phyloP scores from a whole-genome alignment of 2,329 filamentous ascomycete genomes.

The Tolypocladium pustulatum region DNA sequence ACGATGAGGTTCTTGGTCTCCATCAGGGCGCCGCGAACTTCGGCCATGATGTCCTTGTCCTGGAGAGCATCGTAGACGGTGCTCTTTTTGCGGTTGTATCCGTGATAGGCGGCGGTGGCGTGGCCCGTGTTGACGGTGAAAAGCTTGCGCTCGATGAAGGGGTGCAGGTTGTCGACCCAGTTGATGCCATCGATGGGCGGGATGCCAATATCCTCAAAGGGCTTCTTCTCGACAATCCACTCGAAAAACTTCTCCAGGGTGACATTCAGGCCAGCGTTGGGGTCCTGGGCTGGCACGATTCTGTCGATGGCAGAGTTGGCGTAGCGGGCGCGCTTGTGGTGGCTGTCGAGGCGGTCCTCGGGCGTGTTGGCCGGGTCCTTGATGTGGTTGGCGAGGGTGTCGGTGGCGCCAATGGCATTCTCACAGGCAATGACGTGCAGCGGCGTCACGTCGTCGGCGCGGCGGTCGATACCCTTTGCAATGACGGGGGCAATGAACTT shows the following conservation, averaged over 20 bases:
- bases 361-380: slow-evolving; percentile 63
- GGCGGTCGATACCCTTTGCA: slow-evolving; percentile 80
- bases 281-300: slow-evolving; percentile 86
- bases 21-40: slow-evolving; percentile 68
- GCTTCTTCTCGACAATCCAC: slow-evolving; percentile 88
- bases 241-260: slow-evolving; percentile 98
- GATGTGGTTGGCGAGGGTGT: slow-evolving; percentile 75
- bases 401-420: slow-evolving; percentile 92
- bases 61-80: slow-evolving; percentile 84
- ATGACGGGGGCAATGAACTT: slow-evolving; percentile 95
- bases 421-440: slow-evolving; percentile 94
- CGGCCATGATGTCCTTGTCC: slow-evolving; percentile 67
- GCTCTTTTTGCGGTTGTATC: slow-evolving; percentile 73
- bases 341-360: slow-evolving; percentile 52
- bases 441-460: slow-evolving; percentile 53
- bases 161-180: slow-evolving; percentile 83
- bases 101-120: slow-evolving; percentile 92
- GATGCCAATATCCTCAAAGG: slow-evolving; percentile 56
- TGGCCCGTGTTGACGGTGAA: slow-evolving; percentile 99
- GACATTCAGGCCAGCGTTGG: slow-evolving; percentile 73
- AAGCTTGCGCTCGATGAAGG: slow-evolving; percentile 98
- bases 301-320: slow-evolving; percentile 98
- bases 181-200: slow-evolving; percentile 80
- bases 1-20: slow-evolving; percentile 85
- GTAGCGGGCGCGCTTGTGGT: slow-evolving; percentile 70